Conservation (phyloP, 2,329 filamentous ascomycete species). For the Xylaria sp. region DNA sequence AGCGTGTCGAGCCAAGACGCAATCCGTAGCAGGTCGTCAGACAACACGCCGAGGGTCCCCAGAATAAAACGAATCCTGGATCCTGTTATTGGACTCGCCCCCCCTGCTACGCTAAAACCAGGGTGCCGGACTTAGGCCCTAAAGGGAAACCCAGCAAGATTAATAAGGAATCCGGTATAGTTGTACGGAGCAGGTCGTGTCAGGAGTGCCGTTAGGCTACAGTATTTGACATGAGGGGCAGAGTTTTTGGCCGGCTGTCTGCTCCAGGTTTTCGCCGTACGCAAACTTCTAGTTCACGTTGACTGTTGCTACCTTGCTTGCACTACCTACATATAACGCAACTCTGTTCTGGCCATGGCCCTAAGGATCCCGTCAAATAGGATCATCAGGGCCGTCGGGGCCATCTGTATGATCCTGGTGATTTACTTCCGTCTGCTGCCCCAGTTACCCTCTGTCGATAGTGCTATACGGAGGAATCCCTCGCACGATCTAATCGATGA, state of each 20-base stretch:
- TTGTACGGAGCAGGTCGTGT: not conserved
- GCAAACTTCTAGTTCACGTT: not conserved
- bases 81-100: not conserved
- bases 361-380: not conserved
- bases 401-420: not conserved
- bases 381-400: not conserved
- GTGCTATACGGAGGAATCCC: not conserved
- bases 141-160: too few species aligned
- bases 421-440: constrained; percentile 1
- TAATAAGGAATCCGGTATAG: not conserved
- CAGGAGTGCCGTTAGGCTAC: too few species aligned
- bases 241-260: too few species aligned
- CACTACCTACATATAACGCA: not conserved
- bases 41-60: not conserved
- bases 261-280: not conserved
- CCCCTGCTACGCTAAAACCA: not conserved
- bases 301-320: not conserved
- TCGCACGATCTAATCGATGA: constrained; percentile 5
- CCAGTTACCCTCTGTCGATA: not conserved
- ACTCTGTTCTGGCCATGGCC: not conserved
- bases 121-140: not conserved
- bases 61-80: not conserved
- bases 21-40: too few species aligned
- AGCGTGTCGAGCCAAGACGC: too few species aligned
- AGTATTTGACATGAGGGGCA: too few species aligned